Percentiles rank a stretch among this genome's conserved stretches.
Evolutionary conservation across 257 asterid species (phyloP).

Genomic region (Solanum pinnatisectum): DNA sequence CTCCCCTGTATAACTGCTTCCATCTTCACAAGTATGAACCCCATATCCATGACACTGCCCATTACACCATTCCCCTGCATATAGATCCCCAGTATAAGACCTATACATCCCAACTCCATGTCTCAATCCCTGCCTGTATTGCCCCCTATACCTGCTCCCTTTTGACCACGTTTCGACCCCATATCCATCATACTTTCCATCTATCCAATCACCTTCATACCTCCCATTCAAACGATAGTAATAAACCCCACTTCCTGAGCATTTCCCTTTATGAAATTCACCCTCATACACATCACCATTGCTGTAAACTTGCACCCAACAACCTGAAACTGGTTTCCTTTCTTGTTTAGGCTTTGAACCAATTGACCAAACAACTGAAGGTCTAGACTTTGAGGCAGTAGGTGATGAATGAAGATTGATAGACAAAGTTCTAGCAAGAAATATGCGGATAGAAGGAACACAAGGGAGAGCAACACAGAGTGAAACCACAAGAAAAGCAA

Average conservation of each 20-base stretch:
- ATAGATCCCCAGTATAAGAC: constrained; percentile 28
- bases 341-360: constrained; percentile 29
- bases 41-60: constrained; percentile 44
- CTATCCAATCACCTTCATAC: constrained; percentile 45
- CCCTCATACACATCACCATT: constrained; percentile 45
- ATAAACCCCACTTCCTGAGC: constrained; percentile 42
- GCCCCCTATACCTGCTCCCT: constrained; percentile 38
- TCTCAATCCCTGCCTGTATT: constrained; percentile 37
- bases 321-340: constrained; percentile 20
- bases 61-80: constrained; percentile 40
- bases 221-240: constrained; percentile 36
- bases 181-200: constrained; percentile 35
- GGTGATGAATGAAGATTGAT: constrained; percentile 9
- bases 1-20: constrained; percentile 34
- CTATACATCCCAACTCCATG: constrained; percentile 38
- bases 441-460: constrained; percentile 22
- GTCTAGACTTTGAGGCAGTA: constrained; percentile 5
- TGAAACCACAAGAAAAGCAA: constrained; percentile 17
- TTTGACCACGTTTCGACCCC: constrained; percentile 38
- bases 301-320: constrained; percentile 36
- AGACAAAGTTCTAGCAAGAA: constrained; percentile 19
- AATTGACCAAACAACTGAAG: constrained; percentile 37
- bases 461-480: constrained; percentile 21
- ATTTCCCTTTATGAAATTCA: constrained; percentile 39
- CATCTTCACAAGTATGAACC: constrained; percentile 31